Base-by-base conservation (phyloP, 2,329 filamentous ascomycete species). In the Sclerotinia subarctica region DNA sequence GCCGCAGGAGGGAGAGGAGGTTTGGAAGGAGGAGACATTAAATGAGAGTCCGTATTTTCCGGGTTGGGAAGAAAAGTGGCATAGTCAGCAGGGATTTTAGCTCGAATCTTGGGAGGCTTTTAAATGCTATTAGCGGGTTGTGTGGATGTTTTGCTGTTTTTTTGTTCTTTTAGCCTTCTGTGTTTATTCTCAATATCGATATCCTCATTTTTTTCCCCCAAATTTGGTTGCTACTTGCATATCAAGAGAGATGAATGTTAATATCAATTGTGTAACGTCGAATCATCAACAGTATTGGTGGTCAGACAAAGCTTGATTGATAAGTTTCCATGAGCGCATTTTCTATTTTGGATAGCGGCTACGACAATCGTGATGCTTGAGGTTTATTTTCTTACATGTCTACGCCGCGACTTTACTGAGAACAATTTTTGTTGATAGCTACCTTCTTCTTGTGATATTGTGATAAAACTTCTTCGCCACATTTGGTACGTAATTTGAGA, bases 11-110 rank as follows among this genome's bases (percentile, higher is more conserved):
- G 68, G 69, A 21, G 71, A 59, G 1, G 70, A 72, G 53, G 53
- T 32, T 13, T 77, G 75, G 91, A 82, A 88, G 73, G 84, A 85
- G 2, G 80, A 81, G 64, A 96, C 92, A 0, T 77, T 96, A 69
- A 86, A 88, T 15, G 90, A 95, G 71, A 88, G 85, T 73, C 92
- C 92, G 1, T 94, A 87, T 78, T 96, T 89, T 77, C 86, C 85
- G 0, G 88, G 88, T 0, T 96, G 92, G 92, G 83, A 89, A 79
- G 85, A 86, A 76, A 92, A 90, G 77, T 94, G 91, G 91, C 83
- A 84, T 76, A 77, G 80, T 3, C 81, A 86, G 76, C 88, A 91
- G 74, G 88, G 87, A 0, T 90, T 86, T 74, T 76, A 73, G 44
- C 13, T 38, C 13, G 42, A 15, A 6, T 17, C 17, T 42, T 26